Percentiles rank a stretch among this genome's conserved stretches.
Conservation (phyloP, 352 stramenopile species). For the Pythium rhizo-oryzae region DNA sequence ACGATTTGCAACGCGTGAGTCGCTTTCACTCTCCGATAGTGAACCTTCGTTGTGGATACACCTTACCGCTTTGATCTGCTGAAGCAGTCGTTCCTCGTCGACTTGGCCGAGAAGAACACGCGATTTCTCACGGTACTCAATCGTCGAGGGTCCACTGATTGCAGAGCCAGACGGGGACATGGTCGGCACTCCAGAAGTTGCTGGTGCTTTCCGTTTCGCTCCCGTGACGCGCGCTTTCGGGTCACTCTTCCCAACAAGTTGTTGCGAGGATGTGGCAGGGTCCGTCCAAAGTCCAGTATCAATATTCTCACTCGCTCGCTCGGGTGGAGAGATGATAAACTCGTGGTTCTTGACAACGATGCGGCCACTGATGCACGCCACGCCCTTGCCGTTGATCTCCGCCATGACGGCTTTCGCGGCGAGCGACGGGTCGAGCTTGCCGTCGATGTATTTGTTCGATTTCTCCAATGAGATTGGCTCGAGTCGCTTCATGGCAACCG, state of each 20-base stretch:
- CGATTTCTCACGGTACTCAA: conserved; percentile 67
- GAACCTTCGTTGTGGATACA: not conserved
- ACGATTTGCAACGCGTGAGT: not conserved
- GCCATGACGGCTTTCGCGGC: conserved; percentile 60
- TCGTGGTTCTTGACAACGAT: conserved; percentile 59
- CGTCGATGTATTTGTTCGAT: conserved; percentile 84
- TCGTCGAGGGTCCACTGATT: conserved; percentile 32
- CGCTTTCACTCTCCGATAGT: not conserved
- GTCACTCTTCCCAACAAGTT: conserved; percentile 12
- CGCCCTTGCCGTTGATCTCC: conserved; percentile 73
- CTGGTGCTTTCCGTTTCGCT: conserved; percentile 21
- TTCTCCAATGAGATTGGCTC: conserved; percentile 75
- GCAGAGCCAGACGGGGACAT: conserved; percentile 14
- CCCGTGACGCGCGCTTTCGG: conserved; percentile 18
- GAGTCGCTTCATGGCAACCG: conserved; percentile 68
- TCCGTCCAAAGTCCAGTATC: not conserved
- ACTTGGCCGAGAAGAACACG: conserved; percentile 68
- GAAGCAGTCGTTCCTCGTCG: conserved; percentile 77
- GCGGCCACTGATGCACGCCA: conserved; percentile 56
- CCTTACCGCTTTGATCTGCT: conserved; percentile 74
- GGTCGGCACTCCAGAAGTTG: conserved; percentile 4
- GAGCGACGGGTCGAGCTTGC: conserved; percentile 69
- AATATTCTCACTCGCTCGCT: not conserved
- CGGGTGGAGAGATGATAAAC: conserved; percentile 53
- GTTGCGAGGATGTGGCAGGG: not conserved